A percentile compares a stretch with the other conserved stretches of the same genome.
Conservation (phyloP, 352 stramenopile species). For the Phytophthora foliorum region DNA sequence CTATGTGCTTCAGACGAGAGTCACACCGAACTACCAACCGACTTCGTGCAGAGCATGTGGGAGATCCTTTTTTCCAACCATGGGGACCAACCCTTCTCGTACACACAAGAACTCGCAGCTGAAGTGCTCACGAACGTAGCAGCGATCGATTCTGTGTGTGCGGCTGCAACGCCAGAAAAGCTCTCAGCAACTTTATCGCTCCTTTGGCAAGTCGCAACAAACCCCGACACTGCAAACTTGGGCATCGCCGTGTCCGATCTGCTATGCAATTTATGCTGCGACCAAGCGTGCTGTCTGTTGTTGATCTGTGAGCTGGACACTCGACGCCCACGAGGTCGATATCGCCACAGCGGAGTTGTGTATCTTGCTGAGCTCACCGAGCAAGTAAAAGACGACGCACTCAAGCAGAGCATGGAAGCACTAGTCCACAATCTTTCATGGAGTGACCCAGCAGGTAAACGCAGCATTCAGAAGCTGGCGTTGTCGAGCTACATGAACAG, state of each 20-base stretch:
- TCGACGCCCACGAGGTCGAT: constrained; percentile 47
- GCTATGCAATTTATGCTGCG: constrained; percentile 66
- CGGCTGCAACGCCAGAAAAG: constrained; percentile 35
- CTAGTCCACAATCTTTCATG: constrained; percentile 80
- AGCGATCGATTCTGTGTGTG: constrained; percentile 20
- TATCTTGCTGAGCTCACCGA: constrained; percentile 68
- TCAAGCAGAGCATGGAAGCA: constrained; percentile 74
- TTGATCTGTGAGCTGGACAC: constrained; percentile 79
- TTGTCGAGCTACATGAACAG: constrained; percentile 69
- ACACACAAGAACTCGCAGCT: constrained; percentile 42
- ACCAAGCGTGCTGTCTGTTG: constrained; percentile 59
- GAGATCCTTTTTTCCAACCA: constrained; percentile 26
- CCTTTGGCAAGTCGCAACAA: constrained; percentile 39
- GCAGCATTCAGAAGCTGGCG: constrained; percentile 72
- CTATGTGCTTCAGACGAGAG: constrained; percentile 43
- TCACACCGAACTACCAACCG: constrained; percentile 15
- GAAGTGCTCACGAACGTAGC: constrained; percentile 58
- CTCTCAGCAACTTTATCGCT: constrained; percentile 42
- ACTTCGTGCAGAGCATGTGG: constrained; percentile 43
- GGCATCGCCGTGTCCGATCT: constrained; percentile 63
- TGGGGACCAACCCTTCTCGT: constrained; percentile 11
- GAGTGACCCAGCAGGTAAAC: constrained; percentile 75
- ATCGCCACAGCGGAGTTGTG: constrained; percentile 63
- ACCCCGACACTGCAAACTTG: constrained; percentile 22
- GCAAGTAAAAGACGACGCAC: constrained; percentile 35